Percentiles rank a stretch among this genome's conserved stretches.
Evolutionary conservation across 2,329 filamentous ascomycete genomes (phyloP).

Genomic region (Basipetospora sp.): DNA sequence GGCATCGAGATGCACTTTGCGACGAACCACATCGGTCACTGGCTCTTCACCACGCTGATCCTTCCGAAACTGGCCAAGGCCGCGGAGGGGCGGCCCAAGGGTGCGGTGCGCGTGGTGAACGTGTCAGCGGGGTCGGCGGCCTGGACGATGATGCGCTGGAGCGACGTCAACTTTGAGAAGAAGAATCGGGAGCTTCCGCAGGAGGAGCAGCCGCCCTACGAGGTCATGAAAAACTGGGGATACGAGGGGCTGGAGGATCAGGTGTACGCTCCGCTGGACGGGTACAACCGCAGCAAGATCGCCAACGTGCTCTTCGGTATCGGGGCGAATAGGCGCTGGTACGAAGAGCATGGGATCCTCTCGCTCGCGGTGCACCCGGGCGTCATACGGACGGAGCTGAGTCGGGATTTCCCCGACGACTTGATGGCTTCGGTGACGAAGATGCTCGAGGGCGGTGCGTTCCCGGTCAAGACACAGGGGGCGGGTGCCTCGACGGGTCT

Average conservation of each 20-base stretch:
- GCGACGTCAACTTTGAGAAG: conserved; percentile 17
- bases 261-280: conserved; percentile 8
- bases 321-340: conserved; percentile 8
- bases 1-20: conserved; percentile 30
- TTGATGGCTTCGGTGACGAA: background rate
- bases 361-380: conserved; percentile 11
- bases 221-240: background rate
- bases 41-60: conserved; percentile 29
- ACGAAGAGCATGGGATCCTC: conserved; percentile 4
- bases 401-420: background rate
- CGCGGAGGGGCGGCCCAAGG: background rate
- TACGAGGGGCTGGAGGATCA: background rate
- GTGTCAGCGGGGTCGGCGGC: conserved; percentile 21
- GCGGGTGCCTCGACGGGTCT: conserved; percentile 10
- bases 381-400: conserved; percentile 2
- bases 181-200: conserved; percentile 8
- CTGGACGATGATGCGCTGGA: conserved; percentile 17
- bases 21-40: conserved; percentile 31
- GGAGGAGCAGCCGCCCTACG: background rate
- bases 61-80: conserved; percentile 15
- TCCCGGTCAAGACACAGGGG: conserved; percentile 7
- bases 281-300: conserved; percentile 18
- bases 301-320: conserved; percentile 15
- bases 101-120: conserved; percentile 23
- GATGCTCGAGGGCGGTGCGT: background rate